Conservation (phyloP, 2,329 filamentous ascomycete genomes). For the Pseudonectria foliicola region DNA sequence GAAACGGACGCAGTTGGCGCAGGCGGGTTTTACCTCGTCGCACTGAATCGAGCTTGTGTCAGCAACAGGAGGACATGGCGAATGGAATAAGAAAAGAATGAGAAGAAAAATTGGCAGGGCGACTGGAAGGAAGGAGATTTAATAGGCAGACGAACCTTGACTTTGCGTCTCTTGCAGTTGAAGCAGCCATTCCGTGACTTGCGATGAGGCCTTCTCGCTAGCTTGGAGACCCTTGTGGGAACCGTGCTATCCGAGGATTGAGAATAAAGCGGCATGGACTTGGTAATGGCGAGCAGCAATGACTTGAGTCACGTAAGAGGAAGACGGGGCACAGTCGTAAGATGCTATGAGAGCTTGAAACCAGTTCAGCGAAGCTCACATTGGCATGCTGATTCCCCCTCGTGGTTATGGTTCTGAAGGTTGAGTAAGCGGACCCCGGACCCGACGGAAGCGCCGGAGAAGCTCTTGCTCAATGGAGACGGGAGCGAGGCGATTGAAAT, state of each 20-base stretch:
- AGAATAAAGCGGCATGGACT: conserved; percentile 18
- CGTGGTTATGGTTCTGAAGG: too few relatives aligned
- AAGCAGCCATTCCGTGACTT: conserved; percentile 25
- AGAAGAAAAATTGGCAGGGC: too few relatives aligned
- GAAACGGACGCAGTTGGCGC: conserved; percentile 26
- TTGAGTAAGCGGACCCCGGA: background rate
- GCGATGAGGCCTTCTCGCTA: conserved; percentile 22
- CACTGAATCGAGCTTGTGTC: conserved; percentile 16
- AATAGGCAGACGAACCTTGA: conserved; percentile 18
- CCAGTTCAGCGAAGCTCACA: background rate
- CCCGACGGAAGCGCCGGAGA: conserved; percentile 19
- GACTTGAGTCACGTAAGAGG: background rate
- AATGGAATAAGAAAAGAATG: too few relatives aligned
- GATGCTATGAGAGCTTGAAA: background rate
- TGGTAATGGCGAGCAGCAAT: conserved; percentile 1
- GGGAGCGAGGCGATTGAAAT: too few relatives aligned
- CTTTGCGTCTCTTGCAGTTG: conserved; percentile 26
- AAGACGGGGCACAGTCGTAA: background rate
- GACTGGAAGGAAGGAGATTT: too few relatives aligned
- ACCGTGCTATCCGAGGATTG: conserved; percentile 16
- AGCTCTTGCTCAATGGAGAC: conserved; percentile 4
- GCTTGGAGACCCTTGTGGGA: conserved; percentile 18
- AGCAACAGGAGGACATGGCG: too few relatives aligned
- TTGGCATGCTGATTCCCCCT: background rate
- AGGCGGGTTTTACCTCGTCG: conserved; percentile 25